Conservation (phyloP, 306 rosid species). For the Vigna mungo region DNA sequence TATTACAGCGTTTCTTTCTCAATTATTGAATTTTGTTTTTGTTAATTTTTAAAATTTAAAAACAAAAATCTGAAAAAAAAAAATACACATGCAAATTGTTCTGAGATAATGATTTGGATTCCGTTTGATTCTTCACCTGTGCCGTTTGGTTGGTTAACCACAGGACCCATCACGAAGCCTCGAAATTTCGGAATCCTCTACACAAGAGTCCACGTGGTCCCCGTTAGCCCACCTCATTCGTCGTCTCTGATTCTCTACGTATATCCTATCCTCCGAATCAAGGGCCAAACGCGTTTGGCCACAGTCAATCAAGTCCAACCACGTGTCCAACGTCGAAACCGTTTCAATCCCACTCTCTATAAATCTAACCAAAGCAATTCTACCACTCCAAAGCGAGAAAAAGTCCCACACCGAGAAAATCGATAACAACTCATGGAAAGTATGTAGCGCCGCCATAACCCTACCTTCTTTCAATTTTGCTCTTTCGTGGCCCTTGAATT, state of each 20-base stretch:
- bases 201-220: not conserved
- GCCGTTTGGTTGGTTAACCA: not conserved
- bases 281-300: not conserved
- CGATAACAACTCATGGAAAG: not conserved
- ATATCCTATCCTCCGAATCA: not conserved
- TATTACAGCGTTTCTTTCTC: not conserved
- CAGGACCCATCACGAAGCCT: conserved; percentile 4
- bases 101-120: not conserved
- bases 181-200: not conserved
- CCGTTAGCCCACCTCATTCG: not conserved
- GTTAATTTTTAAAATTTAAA: not conserved
- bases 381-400: not conserved
- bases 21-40: not conserved
- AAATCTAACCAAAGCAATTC: not conserved
- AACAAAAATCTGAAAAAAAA: not conserved
- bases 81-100: too few species aligned
- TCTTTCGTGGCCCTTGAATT: conserved; percentile 1
- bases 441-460: not conserved
- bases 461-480: not conserved
- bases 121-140: not conserved
- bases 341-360: not conserved
- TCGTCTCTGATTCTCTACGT: not conserved
- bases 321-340: conserved; percentile 10
- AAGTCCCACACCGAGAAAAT: not conserved
- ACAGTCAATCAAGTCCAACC: conserved; percentile 16